These are phyloP conservation scores for Arabidopsis lyrata DNA, from an alignment of 441 rosid species.

Conservation along the genomic window DNA sequence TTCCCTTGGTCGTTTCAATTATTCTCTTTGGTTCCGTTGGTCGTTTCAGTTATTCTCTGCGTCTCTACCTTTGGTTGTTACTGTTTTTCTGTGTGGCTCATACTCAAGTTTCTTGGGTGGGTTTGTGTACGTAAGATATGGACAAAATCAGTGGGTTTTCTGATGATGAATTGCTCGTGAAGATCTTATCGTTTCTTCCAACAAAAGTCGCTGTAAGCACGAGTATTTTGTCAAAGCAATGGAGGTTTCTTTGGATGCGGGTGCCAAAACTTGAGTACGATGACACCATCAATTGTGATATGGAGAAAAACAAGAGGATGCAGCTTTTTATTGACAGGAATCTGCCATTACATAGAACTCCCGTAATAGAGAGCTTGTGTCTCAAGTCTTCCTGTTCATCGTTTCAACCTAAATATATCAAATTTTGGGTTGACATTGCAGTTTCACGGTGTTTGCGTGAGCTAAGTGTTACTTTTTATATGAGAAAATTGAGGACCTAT, in stretches of 20 bases:
- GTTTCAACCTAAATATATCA: not conserved
- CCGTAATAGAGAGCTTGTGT: not conserved
- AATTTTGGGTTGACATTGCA: not conserved
- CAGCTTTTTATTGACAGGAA: not conserved
- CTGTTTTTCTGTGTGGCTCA: too few relatives aligned
- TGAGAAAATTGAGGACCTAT: not conserved
- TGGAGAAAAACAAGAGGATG: not conserved
- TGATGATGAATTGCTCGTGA: conserved; percentile 1
- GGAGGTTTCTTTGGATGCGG: not conserved
- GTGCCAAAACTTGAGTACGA: conserved; percentile 2
- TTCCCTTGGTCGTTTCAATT: too few relatives aligned
- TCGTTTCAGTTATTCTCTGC: too few relatives aligned
- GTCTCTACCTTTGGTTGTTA: too few relatives aligned
- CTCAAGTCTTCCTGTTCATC: not conserved
- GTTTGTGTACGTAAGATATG: not conserved
- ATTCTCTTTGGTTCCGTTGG: too few relatives aligned
- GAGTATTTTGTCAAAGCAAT: not conserved
- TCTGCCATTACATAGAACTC: not conserved
- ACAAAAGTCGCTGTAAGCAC: not conserved
- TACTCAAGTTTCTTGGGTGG: not conserved
- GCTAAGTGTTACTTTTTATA: not conserved
- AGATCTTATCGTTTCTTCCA: not conserved
- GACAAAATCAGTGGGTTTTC: not conserved
- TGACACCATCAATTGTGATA: not conserved
- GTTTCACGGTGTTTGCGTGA: not conserved